phyloP scores from a whole-genome alignment of 768 basidiomycete species.

The Boletus vinaceobasis region DNA sequence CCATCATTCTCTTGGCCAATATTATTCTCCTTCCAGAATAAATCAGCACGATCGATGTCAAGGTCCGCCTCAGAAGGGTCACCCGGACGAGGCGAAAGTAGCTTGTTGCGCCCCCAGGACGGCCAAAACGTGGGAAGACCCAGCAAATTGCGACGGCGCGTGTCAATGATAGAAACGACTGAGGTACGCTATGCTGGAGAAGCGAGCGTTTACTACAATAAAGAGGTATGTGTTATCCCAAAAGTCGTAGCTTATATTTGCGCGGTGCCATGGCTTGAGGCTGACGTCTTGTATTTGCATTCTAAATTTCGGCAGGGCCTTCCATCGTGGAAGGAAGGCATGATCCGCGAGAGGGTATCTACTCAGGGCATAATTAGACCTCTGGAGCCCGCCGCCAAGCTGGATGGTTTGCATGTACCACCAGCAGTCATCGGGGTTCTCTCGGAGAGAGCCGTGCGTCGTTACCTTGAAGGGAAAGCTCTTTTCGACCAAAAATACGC shows the following conservation, averaged over 20 bases:
- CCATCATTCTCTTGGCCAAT: constrained; percentile 11
- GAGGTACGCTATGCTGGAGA: constrained; percentile 55
- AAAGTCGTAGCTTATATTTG: background rate
- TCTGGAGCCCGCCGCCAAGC: constrained; percentile 66
- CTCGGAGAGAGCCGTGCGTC: constrained; percentile 68
- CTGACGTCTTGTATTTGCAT: constrained; percentile 3
- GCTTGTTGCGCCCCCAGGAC: constrained; percentile 1
- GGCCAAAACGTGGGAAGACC: constrained; percentile 21
- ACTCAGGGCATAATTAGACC: constrained; percentile 79
- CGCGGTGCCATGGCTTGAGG: background rate
- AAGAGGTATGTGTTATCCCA: constrained; percentile 39
- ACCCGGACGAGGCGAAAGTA: background rate
- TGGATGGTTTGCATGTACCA: constrained; percentile 65
- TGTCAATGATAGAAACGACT: constrained; percentile 6
- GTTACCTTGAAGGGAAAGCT: constrained; percentile 66
- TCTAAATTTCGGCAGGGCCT: constrained; percentile 28
- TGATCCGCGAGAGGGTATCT: constrained; percentile 91
- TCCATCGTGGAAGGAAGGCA: constrained; percentile 46
- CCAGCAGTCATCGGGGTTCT: constrained; percentile 66
- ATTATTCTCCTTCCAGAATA: constrained; percentile 18
- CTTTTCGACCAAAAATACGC: constrained; percentile 68
- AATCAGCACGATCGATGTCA: constrained; percentile 8
- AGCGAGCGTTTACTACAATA: constrained; percentile 48
- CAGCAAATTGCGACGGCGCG: constrained; percentile 15
- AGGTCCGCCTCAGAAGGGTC: constrained; percentile 17